Conservation (phyloP, 805 yeast genomes). For the Wickerhamomyces xylosicus region DNA sequence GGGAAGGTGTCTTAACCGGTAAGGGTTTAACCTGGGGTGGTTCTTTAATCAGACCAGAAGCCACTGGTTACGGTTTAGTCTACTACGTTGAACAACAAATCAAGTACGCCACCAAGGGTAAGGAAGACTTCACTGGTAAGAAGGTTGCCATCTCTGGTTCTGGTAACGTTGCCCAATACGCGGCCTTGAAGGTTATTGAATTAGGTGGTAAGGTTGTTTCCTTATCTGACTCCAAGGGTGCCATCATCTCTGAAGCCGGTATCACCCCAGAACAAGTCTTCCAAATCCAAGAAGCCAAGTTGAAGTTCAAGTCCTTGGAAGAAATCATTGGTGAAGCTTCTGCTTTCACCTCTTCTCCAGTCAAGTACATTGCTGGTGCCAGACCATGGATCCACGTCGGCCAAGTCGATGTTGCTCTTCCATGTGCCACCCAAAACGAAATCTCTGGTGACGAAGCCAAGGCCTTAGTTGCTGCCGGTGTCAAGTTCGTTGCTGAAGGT, state of each 20-base stretch:
- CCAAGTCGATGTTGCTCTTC: conserved; percentile 89
- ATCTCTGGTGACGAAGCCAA: conserved; percentile 95
- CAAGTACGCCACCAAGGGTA: conserved; percentile 82
- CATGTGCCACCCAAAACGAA: conserved; percentile 98
- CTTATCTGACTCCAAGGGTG: conserved; percentile 90
- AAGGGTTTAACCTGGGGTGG: conserved; percentile 99
- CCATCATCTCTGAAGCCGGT: conserved; percentile 70
- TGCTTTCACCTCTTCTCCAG: conserved; percentile 37
- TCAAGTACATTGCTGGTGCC: conserved; percentile 83
- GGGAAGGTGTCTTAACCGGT: conserved; percentile 97
- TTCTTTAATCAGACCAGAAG: conserved; percentile 97
- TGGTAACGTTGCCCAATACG: conserved; percentile 98
- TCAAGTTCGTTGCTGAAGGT: conserved; percentile 94
- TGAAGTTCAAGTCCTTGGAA: conserved; percentile 67
- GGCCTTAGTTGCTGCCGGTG: conserved; percentile 86
- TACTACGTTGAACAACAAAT: conserved; percentile 98
- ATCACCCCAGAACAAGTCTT: conserved; percentile 74
- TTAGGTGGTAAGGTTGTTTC: conserved; percentile 94
- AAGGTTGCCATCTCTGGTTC: conserved; percentile 95
- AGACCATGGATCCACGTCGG: conserved; percentile 96
- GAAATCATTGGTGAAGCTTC: conserved; percentile 49
- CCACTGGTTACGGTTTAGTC: conserved; percentile 96
- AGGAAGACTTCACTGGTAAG: conserved; percentile 86
- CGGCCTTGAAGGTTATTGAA: conserved; percentile 95
- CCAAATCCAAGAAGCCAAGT: conserved; percentile 67